A percentile compares a stretch with the other conserved stretches of the same genome.
phyloP scores from a whole-genome alignment of 78 protist genomes.

The Chrysochromulina parva region DNA sequence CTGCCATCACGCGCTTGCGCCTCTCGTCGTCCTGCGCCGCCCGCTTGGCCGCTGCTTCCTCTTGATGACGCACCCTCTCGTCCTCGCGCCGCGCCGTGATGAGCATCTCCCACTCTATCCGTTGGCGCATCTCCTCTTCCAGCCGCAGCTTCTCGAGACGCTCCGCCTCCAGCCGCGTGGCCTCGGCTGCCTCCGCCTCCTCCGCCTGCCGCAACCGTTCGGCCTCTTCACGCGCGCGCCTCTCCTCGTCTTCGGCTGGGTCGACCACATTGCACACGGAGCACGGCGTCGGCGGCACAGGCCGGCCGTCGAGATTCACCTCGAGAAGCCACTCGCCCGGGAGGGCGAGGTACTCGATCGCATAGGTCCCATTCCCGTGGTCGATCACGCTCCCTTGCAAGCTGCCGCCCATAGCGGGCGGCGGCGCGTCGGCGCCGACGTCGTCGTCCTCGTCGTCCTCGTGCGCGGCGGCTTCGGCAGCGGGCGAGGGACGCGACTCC shows the following conservation, averaged over 20 bases:
- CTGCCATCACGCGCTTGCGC: neutral
- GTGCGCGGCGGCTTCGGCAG: too few species aligned
- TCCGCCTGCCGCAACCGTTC: too few species aligned
- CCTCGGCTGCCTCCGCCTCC: too few species aligned
- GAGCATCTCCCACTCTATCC: neutral
- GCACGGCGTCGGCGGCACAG: neutral
- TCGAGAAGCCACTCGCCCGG: neutral
- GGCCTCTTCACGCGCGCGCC: neutral
- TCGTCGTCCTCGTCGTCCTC: too few species aligned
- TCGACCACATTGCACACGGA: neutral
- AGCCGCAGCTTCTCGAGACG: too few species aligned
- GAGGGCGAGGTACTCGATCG: neutral
- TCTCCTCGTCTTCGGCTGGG: neutral
- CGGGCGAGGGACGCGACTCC: too few species aligned
- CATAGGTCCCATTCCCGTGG: neutral
- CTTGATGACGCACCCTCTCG: neutral
- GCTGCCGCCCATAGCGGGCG: too few species aligned
- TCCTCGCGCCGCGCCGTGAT: neutral
- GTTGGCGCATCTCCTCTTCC: neutral
- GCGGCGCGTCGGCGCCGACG: too few species aligned
- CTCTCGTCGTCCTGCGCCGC: neutral
- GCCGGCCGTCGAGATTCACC: neutral
- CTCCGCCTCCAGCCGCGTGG: too few species aligned
- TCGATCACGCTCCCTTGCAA: neutral
- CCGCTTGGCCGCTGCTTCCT: neutral